Conservation (phyloP, 164 flowering plant species). For the Stephania japonica region DNA sequence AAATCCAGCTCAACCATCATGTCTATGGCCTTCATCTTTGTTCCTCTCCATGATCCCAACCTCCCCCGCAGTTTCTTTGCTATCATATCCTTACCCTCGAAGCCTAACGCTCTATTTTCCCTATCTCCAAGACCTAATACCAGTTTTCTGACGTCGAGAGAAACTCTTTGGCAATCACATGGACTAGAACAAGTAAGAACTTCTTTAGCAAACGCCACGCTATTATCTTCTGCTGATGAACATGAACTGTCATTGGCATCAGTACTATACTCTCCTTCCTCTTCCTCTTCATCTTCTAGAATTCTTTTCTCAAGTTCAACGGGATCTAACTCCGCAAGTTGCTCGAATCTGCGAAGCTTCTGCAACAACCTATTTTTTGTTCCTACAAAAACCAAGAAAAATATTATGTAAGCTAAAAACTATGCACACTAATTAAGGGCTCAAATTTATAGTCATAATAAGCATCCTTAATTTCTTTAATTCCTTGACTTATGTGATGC, state of each 20-base stretch:
- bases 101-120: conserved; percentile 26
- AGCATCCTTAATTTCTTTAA: no score
- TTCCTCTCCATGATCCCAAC: conserved; percentile 55
- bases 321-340: conserved; percentile 64
- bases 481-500: no score
- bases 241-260: conserved; percentile 13
- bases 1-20: conserved; percentile 75
- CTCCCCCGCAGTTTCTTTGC: conserved; percentile 40
- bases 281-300: conserved; percentile 41
- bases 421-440: no score
- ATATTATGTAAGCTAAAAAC: no score
- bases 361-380: conserved; percentile 54
- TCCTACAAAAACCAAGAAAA: conserved; percentile 34
- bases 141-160: conserved; percentile 44
- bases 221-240: not conserved
- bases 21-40: conserved; percentile 52
- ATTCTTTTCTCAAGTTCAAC: conserved; percentile 67
- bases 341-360: conserved; percentile 71
- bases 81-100: conserved; percentile 20
- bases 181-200: conserved; percentile 21
- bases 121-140: conserved; percentile 43
- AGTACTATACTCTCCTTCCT: conserved; percentile 17
- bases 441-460: no score
- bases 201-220: conserved; percentile 17
- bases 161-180: conserved; percentile 14